Percentiles rank a stretch among this genome's conserved stretches.
Evolutionary conservation across 257 asterid species (phyloP).

Genomic region (Cordia subcordata): DNA sequence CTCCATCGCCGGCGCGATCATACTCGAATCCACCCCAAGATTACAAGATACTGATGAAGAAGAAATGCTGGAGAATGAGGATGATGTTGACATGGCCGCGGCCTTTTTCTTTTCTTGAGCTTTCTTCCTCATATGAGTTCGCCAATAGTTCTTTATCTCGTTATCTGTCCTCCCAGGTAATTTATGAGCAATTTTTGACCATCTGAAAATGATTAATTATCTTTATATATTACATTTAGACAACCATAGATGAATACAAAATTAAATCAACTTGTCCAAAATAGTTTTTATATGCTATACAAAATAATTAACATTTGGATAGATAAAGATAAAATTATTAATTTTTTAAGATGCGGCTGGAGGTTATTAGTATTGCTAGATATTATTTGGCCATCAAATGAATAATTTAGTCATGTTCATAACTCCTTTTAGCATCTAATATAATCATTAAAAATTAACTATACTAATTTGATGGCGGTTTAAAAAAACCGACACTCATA

Average conservation of each 20-base stretch:
- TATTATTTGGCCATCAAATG: not conserved
- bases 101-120: conserved; percentile 67
- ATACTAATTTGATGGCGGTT: too few species aligned
- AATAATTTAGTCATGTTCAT: not conserved
- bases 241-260: not conserved
- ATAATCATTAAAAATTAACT: too few species aligned
- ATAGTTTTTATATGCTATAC: too few species aligned
- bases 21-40: conserved; percentile 20
- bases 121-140: conserved; percentile 82
- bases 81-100: conserved; percentile 21
- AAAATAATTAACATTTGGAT: too few species aligned
- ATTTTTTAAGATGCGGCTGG: too few species aligned
- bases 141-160: conserved; percentile 92
- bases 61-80: conserved; percentile 43
- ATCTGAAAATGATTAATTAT: conserved; percentile 29
- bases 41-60: conserved; percentile 30
- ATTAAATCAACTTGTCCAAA: too few species aligned
- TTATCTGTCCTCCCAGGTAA: conserved; percentile 94
- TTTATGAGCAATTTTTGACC: conserved; percentile 90
- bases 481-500: too few species aligned
- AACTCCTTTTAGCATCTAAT: too few species aligned
- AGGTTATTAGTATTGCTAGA: too few species aligned
- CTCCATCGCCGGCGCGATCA: conserved; percentile 21
- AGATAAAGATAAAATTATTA: too few species aligned
- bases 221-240: not conserved